phyloP scores from a whole-genome alignment of 83 land plant genomes.

The Diphasiastrum complanatum region DNA sequence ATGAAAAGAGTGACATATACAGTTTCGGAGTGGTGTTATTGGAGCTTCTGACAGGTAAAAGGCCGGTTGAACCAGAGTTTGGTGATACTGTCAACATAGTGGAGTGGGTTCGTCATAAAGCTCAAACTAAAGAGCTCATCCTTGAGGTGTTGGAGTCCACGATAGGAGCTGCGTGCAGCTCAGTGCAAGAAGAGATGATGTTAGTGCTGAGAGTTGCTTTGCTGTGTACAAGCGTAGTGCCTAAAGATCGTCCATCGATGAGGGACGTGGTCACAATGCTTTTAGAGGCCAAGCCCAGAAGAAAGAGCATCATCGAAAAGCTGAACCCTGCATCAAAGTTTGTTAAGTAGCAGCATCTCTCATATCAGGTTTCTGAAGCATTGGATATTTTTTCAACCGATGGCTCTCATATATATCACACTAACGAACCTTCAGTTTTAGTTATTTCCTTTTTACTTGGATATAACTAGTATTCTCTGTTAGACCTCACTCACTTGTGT shows the following conservation, averaged over 20 bases:
- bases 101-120: constrained; percentile 58
- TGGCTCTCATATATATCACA: too few species aligned
- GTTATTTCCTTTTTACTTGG: too few species aligned
- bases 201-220: constrained; percentile 50
- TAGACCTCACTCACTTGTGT: too few species aligned
- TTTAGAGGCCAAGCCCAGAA: constrained; percentile 51
- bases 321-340: too few species aligned
- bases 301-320: constrained; percentile 32
- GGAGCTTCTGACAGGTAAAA: constrained; percentile 57
- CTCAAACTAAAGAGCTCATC: constrained; percentile 31
- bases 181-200: constrained; percentile 52
- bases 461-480: too few species aligned
- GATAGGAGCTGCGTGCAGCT: constrained; percentile 38
- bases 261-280: constrained; percentile 71
- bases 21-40: constrained; percentile 32
- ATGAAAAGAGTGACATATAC: constrained; percentile 74
- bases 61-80: constrained; percentile 59
- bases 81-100: constrained; percentile 69
- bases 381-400: too few species aligned
- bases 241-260: constrained; percentile 65
- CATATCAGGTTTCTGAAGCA: too few species aligned
- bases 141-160: constrained; percentile 41
- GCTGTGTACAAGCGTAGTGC: constrained; percentile 56
- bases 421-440: too few species aligned
- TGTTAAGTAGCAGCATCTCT: too few species aligned